Evolutionary conservation across 1,284 basidiomycete genomes (phyloP), one percentile per base, ranked within the genome.

Genomic region (Anthracocystis panici-leucophaei): DNA sequence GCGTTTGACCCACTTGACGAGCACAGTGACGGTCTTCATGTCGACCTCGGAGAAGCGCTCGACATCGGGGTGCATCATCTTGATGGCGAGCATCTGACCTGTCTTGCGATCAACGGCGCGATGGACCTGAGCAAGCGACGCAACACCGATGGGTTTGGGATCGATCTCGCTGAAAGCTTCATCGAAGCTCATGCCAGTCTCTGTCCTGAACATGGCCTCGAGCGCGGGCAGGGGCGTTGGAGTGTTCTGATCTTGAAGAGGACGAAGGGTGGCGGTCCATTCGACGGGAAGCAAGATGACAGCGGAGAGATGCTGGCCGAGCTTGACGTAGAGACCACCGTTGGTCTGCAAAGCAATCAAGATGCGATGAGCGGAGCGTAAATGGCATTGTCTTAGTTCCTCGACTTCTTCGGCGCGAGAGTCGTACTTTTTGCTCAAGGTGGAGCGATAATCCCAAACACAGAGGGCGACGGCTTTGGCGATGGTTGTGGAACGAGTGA

Each of bases 41-140:
- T 97, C 94, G 20, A 98, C 92, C 87, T 92, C 89, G 65, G 92
- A 93, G 85, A 97, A 99, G 82, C 97, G 95, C 51, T 92, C 91
- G 4, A 99, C 88, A 84, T 93, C 92, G 5, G 97, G 95, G 85
- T 99, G 97, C 88, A 99, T 96, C 49, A 99, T 85, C 90, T 99
- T 99, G 65, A 99, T 91, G 12, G 97, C 97, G n/a, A 96, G 94
- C 48, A 88, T 86, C 52, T 82, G 61, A 21, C 81, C 82, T 8
- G 79, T 82, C 51, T 79, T 62, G 54, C 90, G 89, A 76, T 94
- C 91, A 8, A 87, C 88, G 0, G 92, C 97, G 20, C 92, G 89
- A 86, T 99, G 97, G 7, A 99, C 97, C 86, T 99, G 96, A 8
- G 95, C 96, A 35, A 99, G 87, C 5, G 87, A 95, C 5, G 95